These are phyloP conservation scores for Pseudogymnoascus pannorum DNA, from an alignment of 2,329 filamentous ascomycete species.

Conservation along the genomic window DNA sequence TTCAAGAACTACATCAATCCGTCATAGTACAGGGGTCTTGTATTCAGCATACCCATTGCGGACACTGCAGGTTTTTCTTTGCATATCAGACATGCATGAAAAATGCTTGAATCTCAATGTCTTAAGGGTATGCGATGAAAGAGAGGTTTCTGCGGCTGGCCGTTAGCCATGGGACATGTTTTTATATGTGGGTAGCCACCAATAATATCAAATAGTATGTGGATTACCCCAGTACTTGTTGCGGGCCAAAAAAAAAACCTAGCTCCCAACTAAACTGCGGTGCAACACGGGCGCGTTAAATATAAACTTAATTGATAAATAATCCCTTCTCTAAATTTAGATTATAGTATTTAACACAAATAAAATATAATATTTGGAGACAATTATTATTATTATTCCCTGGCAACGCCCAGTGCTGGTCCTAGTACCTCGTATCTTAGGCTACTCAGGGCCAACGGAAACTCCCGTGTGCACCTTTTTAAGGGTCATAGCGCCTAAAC, in stretches of 20 bases:
- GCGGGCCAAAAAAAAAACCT: neutral
- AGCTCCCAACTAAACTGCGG: neutral
- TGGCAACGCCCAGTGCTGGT: neutral
- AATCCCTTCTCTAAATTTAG: neutral
- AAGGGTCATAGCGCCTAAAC: constrained; percentile 4
- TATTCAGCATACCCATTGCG: neutral
- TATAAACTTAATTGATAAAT: neutral
- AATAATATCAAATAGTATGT: neutral
- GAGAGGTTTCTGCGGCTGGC: neutral
- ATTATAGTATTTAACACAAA: neutral
- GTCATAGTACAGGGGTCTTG: neutral
- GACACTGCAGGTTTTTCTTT: neutral
- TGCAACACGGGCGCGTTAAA: neutral
- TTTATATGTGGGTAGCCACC: neutral
- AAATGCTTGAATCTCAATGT: neutral
- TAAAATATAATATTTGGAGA: neutral
- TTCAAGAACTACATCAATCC: neutral
- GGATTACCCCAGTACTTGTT: neutral
- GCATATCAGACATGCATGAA: neutral
- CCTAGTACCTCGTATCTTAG: neutral
- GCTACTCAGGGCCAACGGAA: neutral
- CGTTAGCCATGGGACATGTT: neutral
- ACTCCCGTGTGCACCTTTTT: neutral
- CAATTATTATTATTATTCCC: neutral
- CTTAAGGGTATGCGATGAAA: neutral